Conservation (phyloP, 2,329 filamentous ascomycete species). For the Clonostachys chloroleuca region DNA sequence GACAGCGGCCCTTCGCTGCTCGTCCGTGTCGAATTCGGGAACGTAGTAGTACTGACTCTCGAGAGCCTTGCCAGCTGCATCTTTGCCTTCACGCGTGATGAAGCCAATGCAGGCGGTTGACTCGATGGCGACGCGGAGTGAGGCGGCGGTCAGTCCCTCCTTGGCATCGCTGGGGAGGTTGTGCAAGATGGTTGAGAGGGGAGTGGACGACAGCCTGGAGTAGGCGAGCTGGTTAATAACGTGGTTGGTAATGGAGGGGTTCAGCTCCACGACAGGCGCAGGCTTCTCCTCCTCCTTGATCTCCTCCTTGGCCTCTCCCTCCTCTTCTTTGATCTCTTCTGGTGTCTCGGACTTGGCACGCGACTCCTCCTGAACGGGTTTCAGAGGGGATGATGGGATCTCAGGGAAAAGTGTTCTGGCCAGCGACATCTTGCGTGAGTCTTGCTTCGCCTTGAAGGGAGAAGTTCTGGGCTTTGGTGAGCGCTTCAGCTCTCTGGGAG, state of each 20-base stretch:
- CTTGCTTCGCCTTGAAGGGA: background rate
- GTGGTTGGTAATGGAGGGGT: constrained; percentile 66
- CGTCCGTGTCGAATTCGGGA: constrained; percentile 78
- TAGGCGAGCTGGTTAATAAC: constrained; percentile 94
- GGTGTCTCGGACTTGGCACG: background rate
- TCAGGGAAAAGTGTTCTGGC: background rate
- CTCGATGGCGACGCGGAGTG: constrained; percentile 70
- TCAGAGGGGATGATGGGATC: constrained; percentile 9
- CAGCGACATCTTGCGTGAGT: background rate
- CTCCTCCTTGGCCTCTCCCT: constrained; percentile 2
- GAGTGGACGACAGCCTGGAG: constrained; percentile 86
- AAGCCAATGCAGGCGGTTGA: constrained; percentile 77
- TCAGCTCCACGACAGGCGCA: constrained; percentile 23
- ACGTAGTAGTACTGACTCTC: constrained; percentile 98
- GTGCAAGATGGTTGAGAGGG: constrained; percentile 82
- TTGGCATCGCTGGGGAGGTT: constrained; percentile 71
- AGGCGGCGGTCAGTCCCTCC: constrained; percentile 52
- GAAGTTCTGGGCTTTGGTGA: constrained; percentile 13
- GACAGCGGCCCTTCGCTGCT: constrained; percentile 73
- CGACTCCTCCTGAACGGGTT: background rate
- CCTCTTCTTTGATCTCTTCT: constrained; percentile 1
- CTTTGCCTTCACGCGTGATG: constrained; percentile 87
- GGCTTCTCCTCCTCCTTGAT: constrained; percentile 9
- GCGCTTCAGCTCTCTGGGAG: constrained; percentile 40
- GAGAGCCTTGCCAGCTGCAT: constrained; percentile 86